Evolutionary conservation across 495 filamentous ascomycete genomes (phyloP), one percentile per base, ranked within the genome.

Genomic region (Xylaria palmicola): DNA sequence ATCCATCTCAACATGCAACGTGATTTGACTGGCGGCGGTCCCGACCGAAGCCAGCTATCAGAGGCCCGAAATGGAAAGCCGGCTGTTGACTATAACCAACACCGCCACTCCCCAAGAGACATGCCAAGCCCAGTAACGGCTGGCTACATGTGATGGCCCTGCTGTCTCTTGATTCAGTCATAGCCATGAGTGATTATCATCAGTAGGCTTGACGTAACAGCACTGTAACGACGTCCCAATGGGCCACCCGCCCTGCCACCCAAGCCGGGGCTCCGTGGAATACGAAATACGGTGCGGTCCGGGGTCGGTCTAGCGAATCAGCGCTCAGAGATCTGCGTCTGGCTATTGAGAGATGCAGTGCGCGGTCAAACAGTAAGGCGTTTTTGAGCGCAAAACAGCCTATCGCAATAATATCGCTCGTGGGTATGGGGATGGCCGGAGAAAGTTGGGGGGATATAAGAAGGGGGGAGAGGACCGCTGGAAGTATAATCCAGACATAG

Each of bases 241-340:
- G 19, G 32, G 47, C 47, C 27, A 30, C n/a, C 49, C 4, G 10
- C 49, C 19, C 13, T 30, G 26, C 1, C 4, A 32, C 45, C 6
- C 48, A 27, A 27, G 24, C 29, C 41, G 3, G 24, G 10, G 17
- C 6, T 36, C 37, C 36, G 13, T 13, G 41, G 19, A 30, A 58
- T 49, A 40, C 43, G 56, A 58, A 48, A 44, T 58, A 58, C 44
- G 56, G 44, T 29, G 44, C 9, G 12, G 45, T n/a, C 43, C 10
- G 44, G 56, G 30, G 32, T 24, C 10, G 7, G 20, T 49, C 43
- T 34, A 6, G 43, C 29, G 30, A 58, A 48, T 57, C 40, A 45
- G 41, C 5, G 9, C 27, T 22, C 15, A 26, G 43, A 58, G 55
- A 37, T 47, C 30, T 13, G 29, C 30, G 8, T 32, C n/a, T 6